These are phyloP conservation scores for Jasminum sambac DNA, from an alignment of 257 asterid species.

Conservation along the genomic window DNA sequence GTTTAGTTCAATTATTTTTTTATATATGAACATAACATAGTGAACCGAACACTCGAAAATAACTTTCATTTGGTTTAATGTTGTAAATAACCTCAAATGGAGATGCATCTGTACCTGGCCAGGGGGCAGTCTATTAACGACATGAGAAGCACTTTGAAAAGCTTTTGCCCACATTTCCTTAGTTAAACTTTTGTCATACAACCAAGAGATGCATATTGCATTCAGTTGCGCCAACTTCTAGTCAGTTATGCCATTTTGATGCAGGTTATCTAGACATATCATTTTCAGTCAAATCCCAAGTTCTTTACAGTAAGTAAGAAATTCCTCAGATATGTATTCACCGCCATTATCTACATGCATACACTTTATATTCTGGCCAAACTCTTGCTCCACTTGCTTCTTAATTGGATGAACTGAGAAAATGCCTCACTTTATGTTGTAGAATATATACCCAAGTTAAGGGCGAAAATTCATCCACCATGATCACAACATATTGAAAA, in stretches of 20 bases:
- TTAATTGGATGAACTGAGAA: neutral
- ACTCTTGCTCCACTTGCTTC: neutral
- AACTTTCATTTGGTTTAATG: neutral
- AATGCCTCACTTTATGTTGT: neutral
- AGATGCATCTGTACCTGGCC: neutral
- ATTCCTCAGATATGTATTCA: conserved; percentile 14
- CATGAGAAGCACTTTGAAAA: neutral
- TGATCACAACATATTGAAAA: neutral
- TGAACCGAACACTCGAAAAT: neutral
- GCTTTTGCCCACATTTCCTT: neutral
- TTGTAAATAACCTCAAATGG: neutral
- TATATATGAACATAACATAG: neutral
- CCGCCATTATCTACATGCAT: neutral
- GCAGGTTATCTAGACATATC: conserved; percentile 23
- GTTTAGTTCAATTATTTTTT: neutral
- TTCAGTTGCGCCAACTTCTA: too few species aligned
- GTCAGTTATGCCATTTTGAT: too few species aligned
- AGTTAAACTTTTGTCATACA: neutral
- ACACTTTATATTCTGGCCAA: neutral
- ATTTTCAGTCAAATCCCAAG: conserved; percentile 5
- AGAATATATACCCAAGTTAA: neutral
- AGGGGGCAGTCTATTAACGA: neutral
- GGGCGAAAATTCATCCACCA: neutral
- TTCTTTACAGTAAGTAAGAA: neutral
- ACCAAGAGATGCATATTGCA: too few species aligned